phyloP scores from a whole-genome alignment of 2,329 filamentous ascomycete species.

The Xylariaceae sp. region DNA sequence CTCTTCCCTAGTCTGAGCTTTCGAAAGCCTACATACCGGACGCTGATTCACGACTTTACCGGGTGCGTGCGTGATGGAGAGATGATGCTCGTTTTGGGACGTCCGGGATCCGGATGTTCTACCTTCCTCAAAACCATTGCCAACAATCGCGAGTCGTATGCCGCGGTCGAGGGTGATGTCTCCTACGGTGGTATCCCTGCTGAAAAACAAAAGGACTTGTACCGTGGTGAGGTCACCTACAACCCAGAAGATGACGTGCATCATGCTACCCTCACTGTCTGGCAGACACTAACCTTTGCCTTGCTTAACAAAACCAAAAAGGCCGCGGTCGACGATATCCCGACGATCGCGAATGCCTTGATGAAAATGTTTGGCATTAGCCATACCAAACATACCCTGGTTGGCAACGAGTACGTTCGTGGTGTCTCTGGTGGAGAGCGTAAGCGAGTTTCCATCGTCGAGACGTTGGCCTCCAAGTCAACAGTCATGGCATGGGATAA shows the following conservation, averaged over 20 bases:
- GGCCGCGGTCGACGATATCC: conserved; percentile 57
- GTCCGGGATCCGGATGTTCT: conserved; percentile 68
- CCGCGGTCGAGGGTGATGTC: conserved; percentile 62
- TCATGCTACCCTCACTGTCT: conserved; percentile 68
- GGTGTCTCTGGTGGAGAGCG: conserved; percentile 76
- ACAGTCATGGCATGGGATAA: conserved; percentile 77
- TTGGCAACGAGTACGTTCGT: conserved; percentile 66
- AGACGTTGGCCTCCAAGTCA: conserved; percentile 68
- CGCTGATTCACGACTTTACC: conserved; percentile 60
- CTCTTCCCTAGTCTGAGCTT: conserved; percentile 34
- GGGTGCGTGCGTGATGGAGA: conserved; percentile 63
- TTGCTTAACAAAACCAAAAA: conserved; percentile 71
- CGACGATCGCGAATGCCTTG: conserved; percentile 63
- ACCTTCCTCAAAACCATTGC: conserved; percentile 73
- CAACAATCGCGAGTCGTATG: conserved; percentile 63
- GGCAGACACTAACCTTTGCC: conserved; percentile 71
- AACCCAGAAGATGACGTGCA: conserved; percentile 74
- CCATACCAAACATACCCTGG: conserved; percentile 68
- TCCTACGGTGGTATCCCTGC: conserved; percentile 68
- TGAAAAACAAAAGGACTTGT: conserved; percentile 60
- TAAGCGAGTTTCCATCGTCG: conserved; percentile 74
- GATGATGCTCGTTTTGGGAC: conserved; percentile 64
- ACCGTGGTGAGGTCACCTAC: conserved; percentile 72
- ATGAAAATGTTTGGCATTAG: conserved; percentile 74
- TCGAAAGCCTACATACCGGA: conserved; percentile 28